These are phyloP conservation scores for Cytospora paraplurivora DNA, from an alignment of 2,329 filamentous ascomycete genomes.

Conservation along the genomic window DNA sequence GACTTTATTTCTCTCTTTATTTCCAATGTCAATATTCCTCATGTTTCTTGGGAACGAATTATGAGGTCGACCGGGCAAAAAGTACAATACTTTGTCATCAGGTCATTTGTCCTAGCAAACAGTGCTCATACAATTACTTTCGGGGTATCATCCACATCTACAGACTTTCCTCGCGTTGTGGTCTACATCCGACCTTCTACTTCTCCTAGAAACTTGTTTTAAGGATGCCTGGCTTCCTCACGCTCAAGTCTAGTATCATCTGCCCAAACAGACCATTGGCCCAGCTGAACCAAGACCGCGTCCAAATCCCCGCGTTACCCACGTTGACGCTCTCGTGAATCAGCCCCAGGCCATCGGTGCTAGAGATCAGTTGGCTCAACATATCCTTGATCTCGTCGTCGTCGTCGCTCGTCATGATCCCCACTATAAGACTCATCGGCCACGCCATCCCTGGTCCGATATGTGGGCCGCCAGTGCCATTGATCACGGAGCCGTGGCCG, in stretches of 20 bases:
- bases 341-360: conserved; percentile 62
- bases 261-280: conserved; percentile 87
- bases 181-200: not conserved
- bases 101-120: not conserved
- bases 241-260: conserved; percentile 74
- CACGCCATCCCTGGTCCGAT: conserved; percentile 61
- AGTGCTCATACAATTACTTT: not conserved
- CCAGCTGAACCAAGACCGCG: conserved; percentile 69
- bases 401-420: conserved; percentile 66
- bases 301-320: conserved; percentile 58
- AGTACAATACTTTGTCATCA: not conserved
- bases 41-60: not conserved
- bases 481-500: conserved; percentile 27
- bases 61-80: not conserved
- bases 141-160: not conserved
- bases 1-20: not conserved
- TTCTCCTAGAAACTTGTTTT: conserved; percentile 44
- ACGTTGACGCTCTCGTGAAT: conserved; percentile 72
- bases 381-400: conserved; percentile 62
- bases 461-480: conserved; percentile 35
- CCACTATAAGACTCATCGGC: conserved; percentile 70
- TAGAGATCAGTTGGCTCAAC: conserved; percentile 57
- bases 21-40: not conserved
- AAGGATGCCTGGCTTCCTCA: conserved; percentile 69
- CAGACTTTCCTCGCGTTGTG: not conserved